Evolutionary conservation across 768 basidiomycete genomes (phyloP), one percentile per base, ranked within the genome.

Genomic region (Rhizopogon rudus): DNA sequence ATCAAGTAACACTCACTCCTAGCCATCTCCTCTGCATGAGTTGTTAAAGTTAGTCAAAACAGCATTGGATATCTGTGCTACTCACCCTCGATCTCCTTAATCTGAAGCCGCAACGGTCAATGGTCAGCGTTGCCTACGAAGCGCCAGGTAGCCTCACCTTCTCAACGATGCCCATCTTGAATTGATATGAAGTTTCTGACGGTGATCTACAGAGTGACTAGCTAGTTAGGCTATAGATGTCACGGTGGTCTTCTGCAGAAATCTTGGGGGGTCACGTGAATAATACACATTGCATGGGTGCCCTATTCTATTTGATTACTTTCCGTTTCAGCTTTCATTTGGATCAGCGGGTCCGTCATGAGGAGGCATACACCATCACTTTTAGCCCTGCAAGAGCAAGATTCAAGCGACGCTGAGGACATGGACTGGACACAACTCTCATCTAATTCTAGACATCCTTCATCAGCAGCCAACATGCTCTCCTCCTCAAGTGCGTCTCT

Each of bases 51-150:
- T 56, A 37, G 13, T 54, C 40, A 50, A 20, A 33, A 40, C 33
- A 61, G 25, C 46, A 41, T 39, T 31, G 28, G 10, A 31, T 48
- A 29, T n/a, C 12, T 8, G 51, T 20, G 51, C 31, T 45, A 60
- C 88, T 73, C 68, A 92, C 92, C 91, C 81, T 98, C 92, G 59
- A 96, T 96, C 71, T 91, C 93, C 71, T 93, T 95, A 63, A 97
- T 96, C 93, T 95, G 53, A 8, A 45, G n/a, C 46, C 37, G 51
- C 3, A 17, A 40, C n/a, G 7, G 52, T 54, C 3, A 17, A 40
- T 14, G 8, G 51, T 54, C 33, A 51, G 43, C 46, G 40, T 22
- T 4, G 39, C 10, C 40, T n/a, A 41, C 31, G 41, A 40, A 44
- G 20, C 43, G 16, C 28, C 39, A 17, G n/a, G 69, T 46, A 6